A percentile compares a stretch with the other conserved stretches of the same genome.
Conservation (phyloP, 495 filamentous ascomycete species). For the Neurospora sp. region DNA sequence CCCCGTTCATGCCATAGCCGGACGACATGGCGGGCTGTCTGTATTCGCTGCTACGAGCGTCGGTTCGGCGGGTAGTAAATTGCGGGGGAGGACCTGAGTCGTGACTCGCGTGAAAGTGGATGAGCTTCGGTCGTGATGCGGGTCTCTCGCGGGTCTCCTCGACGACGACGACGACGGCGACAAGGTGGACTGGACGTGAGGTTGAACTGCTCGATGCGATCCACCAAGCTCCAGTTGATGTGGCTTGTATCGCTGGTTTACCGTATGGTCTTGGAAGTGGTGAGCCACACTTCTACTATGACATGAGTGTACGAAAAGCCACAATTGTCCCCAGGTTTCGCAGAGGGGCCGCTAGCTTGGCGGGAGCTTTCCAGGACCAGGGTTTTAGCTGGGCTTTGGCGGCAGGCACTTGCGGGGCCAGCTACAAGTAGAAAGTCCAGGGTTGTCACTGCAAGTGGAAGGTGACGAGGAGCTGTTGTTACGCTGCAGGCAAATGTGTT, state of each 20-base stretch:
- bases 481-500: neutral
- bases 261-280: neutral
- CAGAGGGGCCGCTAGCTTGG: neutral
- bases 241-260: neutral
- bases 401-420: neutral
- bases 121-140: neutral
- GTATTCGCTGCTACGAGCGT: neutral
- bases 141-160: neutral
- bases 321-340: neutral
- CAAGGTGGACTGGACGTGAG: neutral
- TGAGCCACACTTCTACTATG: neutral
- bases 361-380: neutral
- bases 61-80: neutral
- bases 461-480: neutral
- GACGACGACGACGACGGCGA: neutral
- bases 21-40: conserved; percentile 57
- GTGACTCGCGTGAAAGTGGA: neutral
- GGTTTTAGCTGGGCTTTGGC: neutral
- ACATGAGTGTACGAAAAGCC: neutral
- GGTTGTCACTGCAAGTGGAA: neutral
- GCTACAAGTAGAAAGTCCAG: neutral
- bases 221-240: neutral
- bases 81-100: neutral
- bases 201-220: neutral
- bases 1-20: conserved; percentile 70